These are phyloP conservation scores for Pestalotiopsis sp. DNA, from an alignment of 2,329 filamentous ascomycete genomes.

Conservation along the genomic window DNA sequence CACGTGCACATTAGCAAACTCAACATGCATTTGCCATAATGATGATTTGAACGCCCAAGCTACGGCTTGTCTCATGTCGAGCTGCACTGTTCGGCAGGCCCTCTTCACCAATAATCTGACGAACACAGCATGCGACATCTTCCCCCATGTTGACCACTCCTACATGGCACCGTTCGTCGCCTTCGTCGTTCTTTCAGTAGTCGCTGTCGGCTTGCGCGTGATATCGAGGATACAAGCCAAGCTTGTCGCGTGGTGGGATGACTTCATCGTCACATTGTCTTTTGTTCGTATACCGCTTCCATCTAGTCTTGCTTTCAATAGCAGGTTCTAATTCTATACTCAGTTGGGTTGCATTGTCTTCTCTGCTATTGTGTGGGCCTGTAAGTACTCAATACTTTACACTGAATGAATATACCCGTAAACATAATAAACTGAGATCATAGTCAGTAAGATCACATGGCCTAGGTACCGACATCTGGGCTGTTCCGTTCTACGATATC, in stretches of 20 bases:
- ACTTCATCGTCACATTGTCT: constrained; percentile 33
- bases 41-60: constrained; percentile 15
- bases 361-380: background rate
- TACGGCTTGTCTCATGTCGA: constrained; percentile 15
- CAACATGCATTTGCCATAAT: constrained; percentile 16
- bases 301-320: background rate
- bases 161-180: background rate
- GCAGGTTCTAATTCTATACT: background rate
- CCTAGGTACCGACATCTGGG: constrained; percentile 56
- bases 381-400: background rate
- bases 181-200: constrained; percentile 2
- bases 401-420: too few relatives aligned
- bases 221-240: constrained; percentile 11
- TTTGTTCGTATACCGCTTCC: constrained; percentile 35
- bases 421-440: background rate
- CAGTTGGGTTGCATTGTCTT: background rate
- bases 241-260: constrained; percentile 24
- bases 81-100: constrained; percentile 14
- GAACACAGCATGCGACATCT: constrained; percentile 9
- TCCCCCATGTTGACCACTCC: constrained; percentile 2
- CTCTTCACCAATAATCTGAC: constrained; percentile 14
- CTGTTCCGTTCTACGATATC: constrained; percentile 35
- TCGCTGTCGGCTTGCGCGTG: constrained; percentile 9
- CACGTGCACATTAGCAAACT: constrained; percentile 14
- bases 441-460: constrained; percentile 35